Conservation (phyloP, 2,329 filamentous ascomycete species). For the Xylaria arbuscula region DNA sequence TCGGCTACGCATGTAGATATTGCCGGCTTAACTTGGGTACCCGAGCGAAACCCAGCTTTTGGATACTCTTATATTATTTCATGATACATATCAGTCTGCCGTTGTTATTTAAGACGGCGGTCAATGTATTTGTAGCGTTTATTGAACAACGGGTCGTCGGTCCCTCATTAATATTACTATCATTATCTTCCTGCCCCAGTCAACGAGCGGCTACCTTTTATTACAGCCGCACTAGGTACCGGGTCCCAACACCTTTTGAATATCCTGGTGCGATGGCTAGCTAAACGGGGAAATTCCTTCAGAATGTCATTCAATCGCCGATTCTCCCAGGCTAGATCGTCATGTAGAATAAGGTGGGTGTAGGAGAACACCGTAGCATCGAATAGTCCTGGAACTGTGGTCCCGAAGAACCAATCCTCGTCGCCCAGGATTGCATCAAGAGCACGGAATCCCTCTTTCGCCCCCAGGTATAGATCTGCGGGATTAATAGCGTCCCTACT, state of each 20-base stretch:
- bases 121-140: neutral
- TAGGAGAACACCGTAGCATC: constrained; percentile 94
- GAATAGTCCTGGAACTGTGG: constrained; percentile 73
- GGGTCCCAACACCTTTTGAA: constrained; percentile 59
- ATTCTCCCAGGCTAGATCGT: constrained; percentile 71
- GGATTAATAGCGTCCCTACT: constrained; percentile 51
- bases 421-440: constrained; percentile 57
- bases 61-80: constrained; percentile 12
- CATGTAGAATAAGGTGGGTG: constrained; percentile 80
- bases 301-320: constrained; percentile 69
- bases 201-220: neutral
- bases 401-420: constrained; percentile 62
- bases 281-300: constrained; percentile 68
- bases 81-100: constrained; percentile 4
- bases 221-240: neutral
- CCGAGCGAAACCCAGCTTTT: neutral
- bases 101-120: neutral
- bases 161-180: neutral
- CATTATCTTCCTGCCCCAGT: neutral
- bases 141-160: neutral
- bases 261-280: constrained; percentile 71
- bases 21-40: constrained; percentile 6
- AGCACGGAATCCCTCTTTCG: constrained; percentile 59
- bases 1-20: constrained; percentile 3
- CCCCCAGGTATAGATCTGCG: constrained; percentile 57